Evolutionary conservation across 768 basidiomycete species (phyloP).

Genomic region (Mycena pura): DNA sequence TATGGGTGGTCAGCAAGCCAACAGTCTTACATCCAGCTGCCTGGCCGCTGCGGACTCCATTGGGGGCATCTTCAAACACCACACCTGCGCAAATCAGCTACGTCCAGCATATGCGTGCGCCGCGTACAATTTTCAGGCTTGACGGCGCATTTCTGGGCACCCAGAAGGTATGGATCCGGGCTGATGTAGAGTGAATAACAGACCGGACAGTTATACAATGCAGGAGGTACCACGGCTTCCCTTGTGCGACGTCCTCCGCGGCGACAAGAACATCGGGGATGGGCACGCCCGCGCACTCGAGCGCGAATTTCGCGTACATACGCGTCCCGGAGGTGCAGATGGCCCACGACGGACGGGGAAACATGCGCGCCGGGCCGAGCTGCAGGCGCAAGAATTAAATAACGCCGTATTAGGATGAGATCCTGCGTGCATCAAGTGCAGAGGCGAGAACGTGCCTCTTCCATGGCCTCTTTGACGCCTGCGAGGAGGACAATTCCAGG

Average conservation of each 20-base stretch:
- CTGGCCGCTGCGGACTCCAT: conserved; percentile 79
- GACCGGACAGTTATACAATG: not conserved
- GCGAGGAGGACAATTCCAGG: conserved; percentile 74
- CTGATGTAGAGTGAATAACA: conserved; percentile 36
- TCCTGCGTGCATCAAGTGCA: not conserved
- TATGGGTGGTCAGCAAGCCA: conserved; percentile 84
- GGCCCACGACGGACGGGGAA: conserved; percentile 77
- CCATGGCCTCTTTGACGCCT: conserved; percentile 67
- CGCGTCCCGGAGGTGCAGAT: conserved; percentile 89
- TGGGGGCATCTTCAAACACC: conserved; percentile 93
- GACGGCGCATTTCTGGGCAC: conserved; percentile 74
- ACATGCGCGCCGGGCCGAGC: conserved; percentile 44
- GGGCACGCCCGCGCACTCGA: conserved; percentile 70
- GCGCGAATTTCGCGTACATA: conserved; percentile 74
- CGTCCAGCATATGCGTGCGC: not conserved
- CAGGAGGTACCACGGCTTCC: conserved; percentile 74
- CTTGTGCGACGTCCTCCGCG: conserved; percentile 81
- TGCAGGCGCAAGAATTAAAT: conserved; percentile 20
- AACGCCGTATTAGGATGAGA: not conserved
- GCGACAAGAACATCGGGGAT: conserved; percentile 77
- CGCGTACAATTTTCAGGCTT: conserved; percentile 65
- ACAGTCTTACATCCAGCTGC: conserved; percentile 87
- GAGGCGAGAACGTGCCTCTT: conserved; percentile 49
- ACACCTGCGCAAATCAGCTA: conserved; percentile 53
- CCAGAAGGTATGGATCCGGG: conserved; percentile 91